These are phyloP conservation scores for Cladosporium sp. DNA, from an alignment of 2,329 filamentous ascomycete genomes.

Conservation along the genomic window DNA sequence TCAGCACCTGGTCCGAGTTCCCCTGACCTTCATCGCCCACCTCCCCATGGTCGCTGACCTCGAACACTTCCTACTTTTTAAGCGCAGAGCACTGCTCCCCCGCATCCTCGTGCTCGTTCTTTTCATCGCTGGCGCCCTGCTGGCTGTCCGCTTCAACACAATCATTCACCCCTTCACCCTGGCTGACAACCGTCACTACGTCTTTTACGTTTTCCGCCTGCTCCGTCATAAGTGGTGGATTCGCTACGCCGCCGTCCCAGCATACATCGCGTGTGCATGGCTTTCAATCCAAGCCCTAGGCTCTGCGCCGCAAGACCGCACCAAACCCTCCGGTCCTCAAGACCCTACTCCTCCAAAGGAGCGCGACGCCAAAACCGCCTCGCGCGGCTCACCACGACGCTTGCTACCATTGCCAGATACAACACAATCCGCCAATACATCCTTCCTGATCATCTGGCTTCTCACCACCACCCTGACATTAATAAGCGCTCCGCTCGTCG, in stretches of 20 bases:
- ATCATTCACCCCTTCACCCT: slow-evolving; percentile 94
- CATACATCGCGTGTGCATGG: slow-evolving; percentile 73
- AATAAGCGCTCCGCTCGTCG: slow-evolving; percentile 85
- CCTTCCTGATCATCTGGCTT: slow-evolving; percentile 63
- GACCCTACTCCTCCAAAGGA: not conserved
- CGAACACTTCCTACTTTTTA: slow-evolving; percentile 35
- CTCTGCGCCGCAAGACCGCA: slow-evolving; percentile 10
- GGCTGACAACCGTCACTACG: slow-evolving; percentile 94
- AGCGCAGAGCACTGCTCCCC: slow-evolving; percentile 38
- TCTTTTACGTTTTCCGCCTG: slow-evolving; percentile 92
- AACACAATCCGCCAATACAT: slow-evolving; percentile 37
- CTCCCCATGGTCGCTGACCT: slow-evolving; percentile 32
- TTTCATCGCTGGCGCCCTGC: slow-evolving; percentile 45
- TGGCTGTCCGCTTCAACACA: slow-evolving; percentile 75
- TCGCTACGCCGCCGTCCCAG: slow-evolving; percentile 56
- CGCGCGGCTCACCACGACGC: slow-evolving; percentile 22
- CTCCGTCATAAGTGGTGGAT: slow-evolving; percentile 56
- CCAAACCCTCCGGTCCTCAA: slow-evolving; percentile 9
- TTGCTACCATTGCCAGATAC: slow-evolving; percentile 29
- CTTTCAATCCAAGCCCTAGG: slow-evolving; percentile 65
- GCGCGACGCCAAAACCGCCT: not conserved
- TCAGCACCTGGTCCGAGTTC: slow-evolving; percentile 49
- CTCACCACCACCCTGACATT: slow-evolving; percentile 74
- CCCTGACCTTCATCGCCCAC: slow-evolving; percentile 29
- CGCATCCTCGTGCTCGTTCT: slow-evolving; percentile 39